Percentiles rank a stretch among this genome's conserved stretches.
Conservation (phyloP, 352 stramenopile species). For the Globisporangium irregulare region DNA sequence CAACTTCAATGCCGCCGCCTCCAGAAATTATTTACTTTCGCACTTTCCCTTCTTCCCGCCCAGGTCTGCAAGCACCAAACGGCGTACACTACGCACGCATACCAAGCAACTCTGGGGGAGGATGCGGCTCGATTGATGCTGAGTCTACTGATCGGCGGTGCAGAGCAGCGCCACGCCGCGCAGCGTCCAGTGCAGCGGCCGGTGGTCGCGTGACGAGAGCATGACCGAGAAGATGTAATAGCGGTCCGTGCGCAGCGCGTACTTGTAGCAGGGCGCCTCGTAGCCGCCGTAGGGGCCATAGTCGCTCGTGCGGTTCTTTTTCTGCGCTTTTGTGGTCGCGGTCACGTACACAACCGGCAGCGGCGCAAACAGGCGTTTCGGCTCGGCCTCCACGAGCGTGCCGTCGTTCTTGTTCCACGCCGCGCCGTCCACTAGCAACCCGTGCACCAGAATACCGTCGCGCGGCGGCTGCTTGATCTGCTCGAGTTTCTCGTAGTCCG, state of each 20-base stretch:
- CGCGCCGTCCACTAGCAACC: conserved; percentile 66
- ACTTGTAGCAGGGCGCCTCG: conserved; percentile 76
- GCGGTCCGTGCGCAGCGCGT: conserved; percentile 67
- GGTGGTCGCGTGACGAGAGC: conserved; percentile 72
- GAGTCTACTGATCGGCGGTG: conserved; percentile 38
- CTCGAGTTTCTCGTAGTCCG: conserved; percentile 74
- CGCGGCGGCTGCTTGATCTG: conserved; percentile 71
- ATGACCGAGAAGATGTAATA: conserved; percentile 78
- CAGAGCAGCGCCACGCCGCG: conserved; percentile 74
- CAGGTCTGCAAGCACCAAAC: too few species aligned
- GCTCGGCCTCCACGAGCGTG: conserved; percentile 75
- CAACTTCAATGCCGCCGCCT: not conserved
- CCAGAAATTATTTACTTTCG: not conserved
- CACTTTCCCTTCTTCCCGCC: too few species aligned
- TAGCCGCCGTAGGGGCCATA: conserved; percentile 78
- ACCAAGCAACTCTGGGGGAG: not conserved
- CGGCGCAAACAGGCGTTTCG: conserved; percentile 65
- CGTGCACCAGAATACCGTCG: conserved; percentile 76
- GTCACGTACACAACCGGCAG: conserved; percentile 81
- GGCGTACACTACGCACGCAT: not conserved
- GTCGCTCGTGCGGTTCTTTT: conserved; percentile 69
- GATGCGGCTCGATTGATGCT: not conserved
- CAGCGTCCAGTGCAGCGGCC: conserved; percentile 73
- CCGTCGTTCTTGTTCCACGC: conserved; percentile 70
- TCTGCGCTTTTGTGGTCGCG: conserved; percentile 67